Conservation (phyloP, 495 filamentous ascomycete genomes). For the Talaromyces wortmannii region DNA sequence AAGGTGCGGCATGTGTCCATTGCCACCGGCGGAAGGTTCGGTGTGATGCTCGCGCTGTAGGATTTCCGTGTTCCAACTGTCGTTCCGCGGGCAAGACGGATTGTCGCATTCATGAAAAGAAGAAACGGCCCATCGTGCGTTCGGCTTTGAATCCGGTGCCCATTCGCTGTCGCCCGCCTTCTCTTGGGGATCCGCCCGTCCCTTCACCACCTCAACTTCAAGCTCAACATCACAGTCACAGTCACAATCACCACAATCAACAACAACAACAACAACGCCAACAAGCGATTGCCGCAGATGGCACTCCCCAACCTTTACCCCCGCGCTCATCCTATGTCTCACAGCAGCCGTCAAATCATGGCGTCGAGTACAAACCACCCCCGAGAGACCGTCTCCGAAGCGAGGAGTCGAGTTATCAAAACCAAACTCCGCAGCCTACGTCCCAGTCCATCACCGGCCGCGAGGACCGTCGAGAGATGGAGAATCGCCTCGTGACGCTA, state of each 20-base stretch:
- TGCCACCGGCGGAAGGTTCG: slow-evolving; percentile 44
- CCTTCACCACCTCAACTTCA: too few species aligned
- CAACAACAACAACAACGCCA: too few species aligned
- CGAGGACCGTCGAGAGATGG: slow-evolving; percentile 30
- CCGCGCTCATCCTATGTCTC: not conserved
- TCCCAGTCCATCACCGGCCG: slow-evolving; percentile 12
- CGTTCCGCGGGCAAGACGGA: slow-evolving; percentile 37
- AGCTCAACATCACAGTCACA: too few species aligned
- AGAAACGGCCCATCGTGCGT: slow-evolving; percentile 36
- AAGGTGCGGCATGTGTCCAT: slow-evolving; percentile 33
- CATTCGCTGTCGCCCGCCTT: slow-evolving; percentile 37
- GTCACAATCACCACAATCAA: too few species aligned
- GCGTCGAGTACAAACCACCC: not conserved
- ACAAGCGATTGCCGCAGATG: too few species aligned
- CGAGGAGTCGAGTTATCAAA: not conserved
- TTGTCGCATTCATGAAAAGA: slow-evolving; percentile 43
- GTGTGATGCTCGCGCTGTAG: slow-evolving; percentile 39
- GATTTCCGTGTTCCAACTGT: slow-evolving; percentile 39
- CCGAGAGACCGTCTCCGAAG: not conserved
- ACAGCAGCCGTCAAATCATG: not conserved
- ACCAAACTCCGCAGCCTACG: slow-evolving; percentile 13
- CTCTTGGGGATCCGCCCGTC: slow-evolving; percentile 1
- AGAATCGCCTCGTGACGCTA: slow-evolving; percentile 37
- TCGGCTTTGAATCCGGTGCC: slow-evolving; percentile 42
- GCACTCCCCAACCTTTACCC: not conserved